Evolutionary conservation across 352 stramenopile genomes (phyloP).

Genomic region (Pythium oligandrum): DNA sequence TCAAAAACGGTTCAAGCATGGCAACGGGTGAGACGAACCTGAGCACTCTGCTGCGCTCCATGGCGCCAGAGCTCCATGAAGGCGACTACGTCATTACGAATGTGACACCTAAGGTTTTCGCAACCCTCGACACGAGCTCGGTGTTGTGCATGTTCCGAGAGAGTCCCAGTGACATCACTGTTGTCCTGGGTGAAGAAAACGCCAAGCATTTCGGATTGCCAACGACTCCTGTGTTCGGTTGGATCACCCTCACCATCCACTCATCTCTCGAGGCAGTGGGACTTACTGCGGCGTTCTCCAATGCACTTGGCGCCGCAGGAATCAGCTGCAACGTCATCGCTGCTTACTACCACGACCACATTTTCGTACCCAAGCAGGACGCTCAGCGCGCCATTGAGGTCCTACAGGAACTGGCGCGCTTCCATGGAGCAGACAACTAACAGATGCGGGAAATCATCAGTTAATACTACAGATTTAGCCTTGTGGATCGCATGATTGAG

Average conservation of each 20-base stretch:
- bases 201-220: conserved; percentile 3
- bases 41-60: conserved; percentile 9
- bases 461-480: too few relatives aligned
- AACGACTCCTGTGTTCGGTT: conserved; percentile 5
- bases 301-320: conserved; percentile 7
- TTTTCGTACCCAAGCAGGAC: conserved; percentile 11
- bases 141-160: conserved; percentile 17
- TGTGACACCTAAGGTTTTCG: conserved; percentile 8
- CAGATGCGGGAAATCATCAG: too few relatives aligned
- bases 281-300: conserved; percentile 12
- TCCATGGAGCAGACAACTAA: too few relatives aligned
- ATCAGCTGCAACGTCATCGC: conserved; percentile 17
- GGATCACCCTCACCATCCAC: conserved; percentile 17
- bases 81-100: conserved; percentile 13
- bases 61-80: conserved; percentile 7
- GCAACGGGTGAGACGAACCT: conserved; percentile 13
- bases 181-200: conserved; percentile 3
- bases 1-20: background rate
- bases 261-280: conserved; percentile 15
- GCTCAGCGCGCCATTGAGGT: conserved; percentile 4
- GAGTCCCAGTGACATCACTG: conserved; percentile 11
- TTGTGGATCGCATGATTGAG: too few relatives aligned
- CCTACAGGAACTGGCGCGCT: conserved; percentile 5
- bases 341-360: conserved; percentile 17
- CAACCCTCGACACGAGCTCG: conserved; percentile 3